Conservation (phyloP, 257 asterid species). For the Schizonepeta tenuifolia region DNA sequence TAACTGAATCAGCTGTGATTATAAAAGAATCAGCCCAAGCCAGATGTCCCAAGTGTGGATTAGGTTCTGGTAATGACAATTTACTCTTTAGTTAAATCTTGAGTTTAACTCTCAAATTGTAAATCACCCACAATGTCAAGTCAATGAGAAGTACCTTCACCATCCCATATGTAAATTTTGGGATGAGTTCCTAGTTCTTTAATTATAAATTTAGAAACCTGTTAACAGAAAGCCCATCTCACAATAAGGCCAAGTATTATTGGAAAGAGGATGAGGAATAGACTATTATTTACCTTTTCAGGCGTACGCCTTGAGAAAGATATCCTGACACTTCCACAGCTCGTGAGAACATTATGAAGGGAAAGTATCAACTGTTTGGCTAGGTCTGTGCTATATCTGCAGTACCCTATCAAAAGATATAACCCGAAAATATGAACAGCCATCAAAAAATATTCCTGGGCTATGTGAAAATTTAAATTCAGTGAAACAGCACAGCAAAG, state of each 20-base stretch:
- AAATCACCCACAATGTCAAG: conserved; percentile 9
- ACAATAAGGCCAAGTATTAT: conserved; percentile 21
- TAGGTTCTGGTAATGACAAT: conserved; percentile 66
- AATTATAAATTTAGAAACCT: conserved; percentile 64
- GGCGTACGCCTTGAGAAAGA: conserved; percentile 97
- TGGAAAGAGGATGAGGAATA: conserved; percentile 2
- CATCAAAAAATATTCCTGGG: conserved; percentile 11
- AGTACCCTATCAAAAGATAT: conserved; percentile 64
- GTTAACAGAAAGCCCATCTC: conserved; percentile 23
- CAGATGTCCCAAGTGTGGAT: conserved; percentile 94
- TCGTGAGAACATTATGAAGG: conserved; percentile 75
- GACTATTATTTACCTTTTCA: conserved; percentile 56
- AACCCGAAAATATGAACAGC: conserved; percentile 22
- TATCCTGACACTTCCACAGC: conserved; percentile 92
- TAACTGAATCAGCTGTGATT: conserved; percentile 93
- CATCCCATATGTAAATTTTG: conserved; percentile 83
- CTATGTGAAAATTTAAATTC: conserved; percentile 10
- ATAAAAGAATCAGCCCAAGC: conserved; percentile 98
- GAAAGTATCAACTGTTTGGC: conserved; percentile 75
- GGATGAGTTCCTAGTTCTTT: conserved; percentile 84
- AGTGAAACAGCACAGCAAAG: conserved; percentile 6
- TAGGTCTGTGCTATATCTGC: conserved; percentile 85
- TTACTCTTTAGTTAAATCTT: conserved; percentile 31
- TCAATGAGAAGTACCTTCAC: conserved; percentile 66
- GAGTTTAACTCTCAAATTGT: conserved; percentile 19